Base-by-base conservation (phyloP, 2,329 filamentous ascomycete genomes). In the Dichotomopilus funicola region DNA sequence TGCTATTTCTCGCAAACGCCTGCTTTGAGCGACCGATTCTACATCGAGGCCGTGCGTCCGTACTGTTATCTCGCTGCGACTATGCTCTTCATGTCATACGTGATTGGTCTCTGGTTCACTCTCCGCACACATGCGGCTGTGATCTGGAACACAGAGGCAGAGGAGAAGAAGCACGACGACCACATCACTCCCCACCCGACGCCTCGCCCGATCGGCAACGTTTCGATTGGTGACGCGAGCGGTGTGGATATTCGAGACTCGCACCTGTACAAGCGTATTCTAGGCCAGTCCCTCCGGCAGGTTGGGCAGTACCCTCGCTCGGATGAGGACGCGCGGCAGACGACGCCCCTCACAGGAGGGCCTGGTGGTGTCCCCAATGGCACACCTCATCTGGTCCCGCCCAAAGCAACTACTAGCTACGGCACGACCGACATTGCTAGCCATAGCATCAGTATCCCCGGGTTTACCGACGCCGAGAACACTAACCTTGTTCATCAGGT, bases 81-180 rank as follows among this genome's bases (percentile, higher is more conserved):
- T 4, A 79, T 95, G 66, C 77, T 99, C 11, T 97, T 99, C 73
- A 75, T 96, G 34, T 95, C 91, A 1, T 99, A 99, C 68, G 78
- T 94, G 38, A 94, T 97, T 58, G 94, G 94, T 31, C 77, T 99
- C 11, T 89, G 94, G 79, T 99, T 99, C 71, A 99, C 94, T 0
- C 80, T 99, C 19, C 82, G 94, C 61, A 99, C 94, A 0, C 94
- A 99, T 68, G 94, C 94, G 4, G 91, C 95, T 4, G 88, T 96
- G 46, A 99, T 99, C 62, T 99, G 94, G 94, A 94, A 91, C 65
- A 87, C 81, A 7, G 91, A 96, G 59, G 69, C 79, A 2, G 88
- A 91, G 41, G 88, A 91, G 71, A 91, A 90, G 72, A 86, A 83
- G 64, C 76, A 81, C 42, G 80, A 83, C 10, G 80, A 85, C 12